These are phyloP conservation scores for Blastomyces gilchristii DNA, from an alignment of 2,329 filamentous ascomycete species.

Conservation along the genomic window DNA sequence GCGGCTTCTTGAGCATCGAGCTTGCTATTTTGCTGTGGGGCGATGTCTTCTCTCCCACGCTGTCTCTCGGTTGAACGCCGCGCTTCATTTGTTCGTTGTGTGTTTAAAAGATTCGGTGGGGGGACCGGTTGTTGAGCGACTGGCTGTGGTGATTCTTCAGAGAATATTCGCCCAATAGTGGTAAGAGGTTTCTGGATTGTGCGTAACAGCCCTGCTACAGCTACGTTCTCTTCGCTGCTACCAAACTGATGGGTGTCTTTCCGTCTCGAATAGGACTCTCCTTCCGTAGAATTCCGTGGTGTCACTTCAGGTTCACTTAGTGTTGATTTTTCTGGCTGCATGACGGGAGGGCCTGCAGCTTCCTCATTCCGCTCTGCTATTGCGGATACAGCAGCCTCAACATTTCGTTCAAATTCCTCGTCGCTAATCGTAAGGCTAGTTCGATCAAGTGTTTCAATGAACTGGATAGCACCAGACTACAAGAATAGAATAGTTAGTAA, in stretches of 20 bases:
- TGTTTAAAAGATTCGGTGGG: not conserved
- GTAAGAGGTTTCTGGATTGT: conserved; percentile 86
- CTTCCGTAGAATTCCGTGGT: conserved; percentile 50
- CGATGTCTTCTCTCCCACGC: conserved; percentile 18
- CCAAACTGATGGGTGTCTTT: conserved; percentile 32
- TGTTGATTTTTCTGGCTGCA: conserved; percentile 38
- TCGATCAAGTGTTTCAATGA: conserved; percentile 91
- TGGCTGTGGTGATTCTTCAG: conserved; percentile 46
- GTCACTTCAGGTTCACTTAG: conserved; percentile 48
- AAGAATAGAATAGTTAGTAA: conserved; percentile 9
- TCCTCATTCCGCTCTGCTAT: conserved; percentile 81
- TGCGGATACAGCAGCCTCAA: conserved; percentile 90
- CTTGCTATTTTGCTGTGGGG: conserved; percentile 28
- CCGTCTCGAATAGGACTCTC: conserved; percentile 42
- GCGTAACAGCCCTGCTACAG: conserved; percentile 73
- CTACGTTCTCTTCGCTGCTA: conserved; percentile 59
- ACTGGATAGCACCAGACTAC: conserved; percentile 69
- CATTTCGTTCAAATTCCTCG: conserved; percentile 88
- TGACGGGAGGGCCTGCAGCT: conserved; percentile 37
- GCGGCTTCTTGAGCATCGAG: conserved; percentile 76
- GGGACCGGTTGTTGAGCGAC: conserved; percentile 2
- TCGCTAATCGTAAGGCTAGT: conserved; percentile 89
- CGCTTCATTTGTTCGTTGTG: conserved; percentile 16
- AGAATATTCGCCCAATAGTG: conserved; percentile 91
- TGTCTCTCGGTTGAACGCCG: conserved; percentile 21